Percentiles rank a stretch among this genome's conserved stretches.
phyloP scores from a whole-genome alignment of 108 stramenopile species.

The Stephanodiscus minutulus region DNA sequence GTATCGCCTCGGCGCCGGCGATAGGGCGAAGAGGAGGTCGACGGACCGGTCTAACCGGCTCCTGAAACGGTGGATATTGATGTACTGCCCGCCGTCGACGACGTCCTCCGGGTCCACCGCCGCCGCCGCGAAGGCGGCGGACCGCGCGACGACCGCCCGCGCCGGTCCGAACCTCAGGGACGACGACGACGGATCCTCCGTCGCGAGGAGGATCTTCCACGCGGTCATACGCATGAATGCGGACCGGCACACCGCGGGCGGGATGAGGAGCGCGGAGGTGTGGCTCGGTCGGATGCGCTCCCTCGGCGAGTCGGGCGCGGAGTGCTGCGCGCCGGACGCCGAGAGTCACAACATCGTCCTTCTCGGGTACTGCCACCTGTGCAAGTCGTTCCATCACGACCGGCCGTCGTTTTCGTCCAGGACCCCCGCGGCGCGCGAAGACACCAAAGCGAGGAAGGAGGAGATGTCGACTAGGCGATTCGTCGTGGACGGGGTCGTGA shows the following conservation, averaged over 20 bases:
- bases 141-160: neutral
- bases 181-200: neutral
- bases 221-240: conserved; percentile 41
- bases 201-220: conserved; percentile 41
- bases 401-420: neutral
- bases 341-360: conserved; percentile 41
- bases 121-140: neutral
- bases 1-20: conserved; percentile 27
- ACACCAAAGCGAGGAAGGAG: neutral
- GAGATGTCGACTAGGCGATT: conserved; percentile 15
- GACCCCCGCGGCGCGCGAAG: neutral
- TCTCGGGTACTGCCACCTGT: conserved; percentile 36
- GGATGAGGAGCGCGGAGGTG: conserved; percentile 26
- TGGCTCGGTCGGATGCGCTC: conserved; percentile 39
- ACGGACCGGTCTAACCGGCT: conserved; percentile 34
- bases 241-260: conserved; percentile 19
- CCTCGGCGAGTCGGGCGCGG: conserved; percentile 11
- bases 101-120: neutral
- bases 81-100: conserved; percentile 11
- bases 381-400: conserved; percentile 3
- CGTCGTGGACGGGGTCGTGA: conserved; percentile 26
- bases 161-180: neutral
- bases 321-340: conserved; percentile 29
- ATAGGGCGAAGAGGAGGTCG: conserved; percentile 18
- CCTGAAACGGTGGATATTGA: conserved; percentile 41